Base-by-base conservation (phyloP, 768 basidiomycete genomes). In the Neoboletus magnificus region DNA sequence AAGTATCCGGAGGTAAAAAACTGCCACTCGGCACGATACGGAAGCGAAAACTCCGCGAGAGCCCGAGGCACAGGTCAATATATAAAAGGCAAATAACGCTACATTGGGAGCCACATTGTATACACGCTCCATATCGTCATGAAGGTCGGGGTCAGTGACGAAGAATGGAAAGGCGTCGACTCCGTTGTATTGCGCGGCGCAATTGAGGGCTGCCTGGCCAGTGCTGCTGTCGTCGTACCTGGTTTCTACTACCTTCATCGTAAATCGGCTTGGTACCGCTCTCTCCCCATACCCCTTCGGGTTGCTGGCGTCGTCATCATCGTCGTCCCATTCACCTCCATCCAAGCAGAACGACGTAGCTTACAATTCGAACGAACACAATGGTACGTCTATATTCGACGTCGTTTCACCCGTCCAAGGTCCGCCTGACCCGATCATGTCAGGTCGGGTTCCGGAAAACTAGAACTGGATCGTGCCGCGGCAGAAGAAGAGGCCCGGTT, bases 301-400 rank as follows among this genome's bases (percentile, higher is more conserved):
- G 75, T 82, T 0, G 76, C 91, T 1, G 86, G 86, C 16, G 72
- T 83, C n/a, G 76, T 92, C 51, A 75, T 89, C 48, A 52, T 90
- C 54, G 78, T 85, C 47, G 83, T 84, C 0, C 91, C 91, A 0
- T 71, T 79, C 44, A 73, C 87, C 22, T 80, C 86, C 20, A 88
- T 93, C 42, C 82, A 86, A 57, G 91, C 86, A 6, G 91, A 93
- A 64, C 79, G 83, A 4, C 83, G 86, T 12, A 82, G 82, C 30
- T 70, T 85, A 36, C 77, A 81, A 55, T 91, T 80, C 58, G 87
- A 91, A 57, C 74, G 77, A 62, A 76, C 75, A 2, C 80, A 80
- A 64, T 87, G 85, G 87, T 86, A 40, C 18, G 82, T 11, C 27
- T 5, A 27, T 27, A 27, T 27, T 5, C 27, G 27, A n/a, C 16